These are phyloP conservation scores for Cylindrodendrum hubeiense DNA, from an alignment of 2,329 filamentous ascomycete species.

Conservation along the genomic window DNA sequence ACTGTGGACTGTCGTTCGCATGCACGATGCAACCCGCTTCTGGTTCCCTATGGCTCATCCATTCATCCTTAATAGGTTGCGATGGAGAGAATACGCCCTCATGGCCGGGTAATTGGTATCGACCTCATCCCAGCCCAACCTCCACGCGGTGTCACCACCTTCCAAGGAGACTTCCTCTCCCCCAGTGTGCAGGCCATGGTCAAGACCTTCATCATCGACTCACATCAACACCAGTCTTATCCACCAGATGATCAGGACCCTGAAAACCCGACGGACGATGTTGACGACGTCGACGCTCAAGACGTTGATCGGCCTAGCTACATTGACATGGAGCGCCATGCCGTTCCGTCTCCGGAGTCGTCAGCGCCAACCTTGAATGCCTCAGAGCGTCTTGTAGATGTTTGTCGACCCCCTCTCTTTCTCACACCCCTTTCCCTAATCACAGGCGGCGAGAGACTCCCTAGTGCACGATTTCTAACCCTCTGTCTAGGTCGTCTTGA, in stretches of 20 bases:
- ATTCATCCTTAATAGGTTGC: slow-evolving; percentile 72
- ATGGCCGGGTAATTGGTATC: slow-evolving; percentile 87
- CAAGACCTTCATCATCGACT: slow-evolving; percentile 78
- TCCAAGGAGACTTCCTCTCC: slow-evolving; percentile 94
- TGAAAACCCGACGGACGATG: slow-evolving; percentile 34
- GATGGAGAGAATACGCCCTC: slow-evolving; percentile 79
- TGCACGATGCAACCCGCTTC: not conserved
- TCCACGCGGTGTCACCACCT: slow-evolving; percentile 89
- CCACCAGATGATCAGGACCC: slow-evolving; percentile 11
- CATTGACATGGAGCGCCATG: slow-evolving; percentile 72
- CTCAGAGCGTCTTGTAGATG: slow-evolving; percentile 74
- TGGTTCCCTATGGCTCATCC: not conserved
- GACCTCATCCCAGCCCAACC: slow-evolving; percentile 95
- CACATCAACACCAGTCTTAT: slow-evolving; percentile 50
- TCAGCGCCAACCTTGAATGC: slow-evolving; percentile 16
- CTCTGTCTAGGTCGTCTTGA: slow-evolving; percentile 78
- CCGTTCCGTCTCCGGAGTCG: slow-evolving; percentile 12
- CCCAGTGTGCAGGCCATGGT: slow-evolving; percentile 80
- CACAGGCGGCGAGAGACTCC: not conserved
- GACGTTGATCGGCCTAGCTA: slow-evolving; percentile 66
- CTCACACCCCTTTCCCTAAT: not conserved
- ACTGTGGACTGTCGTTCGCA: not conserved
- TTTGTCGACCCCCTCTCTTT: slow-evolving; percentile 48
- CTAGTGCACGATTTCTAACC: slow-evolving; percentile 28
- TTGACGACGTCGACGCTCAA: slow-evolving; percentile 29